phyloP scores from a whole-genome alignment of 805 yeast genomes.

The Saturnispora quitensis region DNA sequence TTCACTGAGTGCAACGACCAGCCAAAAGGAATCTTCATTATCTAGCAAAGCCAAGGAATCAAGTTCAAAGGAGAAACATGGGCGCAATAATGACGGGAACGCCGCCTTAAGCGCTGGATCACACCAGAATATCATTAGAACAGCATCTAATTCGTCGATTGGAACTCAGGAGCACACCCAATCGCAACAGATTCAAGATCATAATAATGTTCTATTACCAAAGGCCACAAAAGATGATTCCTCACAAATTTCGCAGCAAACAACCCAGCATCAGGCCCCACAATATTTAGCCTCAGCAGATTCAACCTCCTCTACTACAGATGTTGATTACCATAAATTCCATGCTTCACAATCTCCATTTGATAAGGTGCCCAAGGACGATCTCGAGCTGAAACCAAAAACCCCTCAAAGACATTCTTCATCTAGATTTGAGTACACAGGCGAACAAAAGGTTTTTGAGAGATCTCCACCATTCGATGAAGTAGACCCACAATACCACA shows the following conservation, averaged over 20 bases:
- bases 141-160: conserved; percentile 1
- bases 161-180: conserved; percentile 2
- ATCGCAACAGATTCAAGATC: conserved; percentile 11
- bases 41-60: conserved; percentile 34
- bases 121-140: background rate
- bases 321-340: conserved; percentile 22
- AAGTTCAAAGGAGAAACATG: conserved; percentile 22
- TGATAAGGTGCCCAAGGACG: conserved; percentile 42
- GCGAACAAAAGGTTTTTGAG: conserved; percentile 50
- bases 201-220: conserved; percentile 4
- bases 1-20: conserved; percentile 7
- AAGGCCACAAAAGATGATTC: background rate
- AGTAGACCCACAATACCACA: conserved; percentile 68
- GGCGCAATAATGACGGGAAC: conserved; percentile 8
- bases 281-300: background rate
- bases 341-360: conserved; percentile 26
- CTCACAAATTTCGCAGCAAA: conserved; percentile 1
- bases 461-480: conserved; percentile 84
- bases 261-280: background rate
- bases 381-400: conserved; percentile 60
- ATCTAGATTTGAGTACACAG: conserved; percentile 78
- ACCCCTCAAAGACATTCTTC: conserved; percentile 89
- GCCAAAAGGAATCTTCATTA: background rate
- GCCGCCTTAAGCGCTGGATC: background rate
- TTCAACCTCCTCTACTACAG: conserved; percentile 12